Evolutionary conservation across 352 stramenopile species (phyloP), one percentile per base, ranked within the genome.

Genomic region (Globisporangium paddicum): DNA sequence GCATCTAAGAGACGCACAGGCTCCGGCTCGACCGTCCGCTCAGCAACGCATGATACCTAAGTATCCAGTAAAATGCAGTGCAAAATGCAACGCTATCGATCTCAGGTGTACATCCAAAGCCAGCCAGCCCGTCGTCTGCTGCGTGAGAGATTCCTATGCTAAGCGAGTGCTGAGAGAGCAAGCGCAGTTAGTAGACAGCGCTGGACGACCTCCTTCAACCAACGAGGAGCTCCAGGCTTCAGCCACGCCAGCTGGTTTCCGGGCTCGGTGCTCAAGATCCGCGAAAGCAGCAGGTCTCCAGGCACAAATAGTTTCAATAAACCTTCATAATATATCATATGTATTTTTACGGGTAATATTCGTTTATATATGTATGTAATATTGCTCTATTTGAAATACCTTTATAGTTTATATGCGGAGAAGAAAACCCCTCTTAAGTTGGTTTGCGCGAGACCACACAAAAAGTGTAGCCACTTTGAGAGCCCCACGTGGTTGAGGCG

Each of bases 201-300:
- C n/a, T n/a, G n/a, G n/a, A n/a, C n/a, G n/a, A n/a, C n/a, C n/a
- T n/a, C n/a, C 16, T 23, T 35, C 25, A 37, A 14, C 19, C 21
- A 11, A 4, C 19, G 6, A 50, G 5, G 16, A 37, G 45, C 25
- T 53, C 18, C 26, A 40, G n/a, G 11, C 13, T 34, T 82, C 66
- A 28, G 79, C 67, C 13, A 66, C 52, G 49, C 71, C 63, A 35
- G 72, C 77, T 47, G 50, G 2, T 35, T 57, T 47, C 37, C 23
- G 10, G 5, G 14, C 37, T 32, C 19, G 18, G 49, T 32, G 37
- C 32, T 11, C 26, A 34, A 58, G 51, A 58, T 58, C 37, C 5
- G 9, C 1, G 23, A 58, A 48, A 21, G 13, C 23, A 37, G 55
- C 32, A 48, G 55, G 21, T 21, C 18, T 45, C 16, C 11, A 26